A percentile compares a stretch with the other conserved stretches of the same genome.
phyloP scores from a whole-genome alignment of 2,329 filamentous ascomycete genomes.

The Teratosphaeria zuluensis region DNA sequence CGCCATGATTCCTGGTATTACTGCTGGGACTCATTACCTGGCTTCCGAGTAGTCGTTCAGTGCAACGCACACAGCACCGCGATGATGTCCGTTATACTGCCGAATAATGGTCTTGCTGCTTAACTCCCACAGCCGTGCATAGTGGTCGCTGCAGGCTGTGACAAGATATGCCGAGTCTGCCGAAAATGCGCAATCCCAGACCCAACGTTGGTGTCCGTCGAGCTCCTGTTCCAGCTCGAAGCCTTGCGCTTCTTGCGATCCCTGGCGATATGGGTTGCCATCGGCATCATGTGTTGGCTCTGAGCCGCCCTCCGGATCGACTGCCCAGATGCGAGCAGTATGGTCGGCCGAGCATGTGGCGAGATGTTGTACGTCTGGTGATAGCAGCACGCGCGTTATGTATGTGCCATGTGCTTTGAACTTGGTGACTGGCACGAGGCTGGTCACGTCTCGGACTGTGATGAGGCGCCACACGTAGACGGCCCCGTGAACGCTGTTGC shows the following conservation, averaged over 20 bases:
- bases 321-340: conserved; percentile 92
- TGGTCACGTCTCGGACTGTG: conserved; percentile 71
- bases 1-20: not conserved
- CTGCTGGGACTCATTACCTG: conserved; percentile 1
- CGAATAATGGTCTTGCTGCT: conserved; percentile 78
- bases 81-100: conserved; percentile 90
- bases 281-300: not conserved
- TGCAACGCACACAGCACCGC: conserved; percentile 84
- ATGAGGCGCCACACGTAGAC: conserved; percentile 96
- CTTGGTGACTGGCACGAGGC: conserved; percentile 75
- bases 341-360: conserved; percentile 92
- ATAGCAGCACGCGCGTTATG: conserved; percentile 83
- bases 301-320: conserved; percentile 48
- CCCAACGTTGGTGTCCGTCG: conserved; percentile 86
- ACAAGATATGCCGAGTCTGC: conserved; percentile 89
- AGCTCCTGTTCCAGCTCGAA: conserved; percentile 81
- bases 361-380: conserved; percentile 86
- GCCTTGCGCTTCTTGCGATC: conserved; percentile 39
- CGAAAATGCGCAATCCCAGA: conserved; percentile 94
- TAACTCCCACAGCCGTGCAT: conserved; percentile 84
- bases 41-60: conserved; percentile 58
- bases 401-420: conserved; percentile 88
- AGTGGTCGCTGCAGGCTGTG: conserved; percentile 88
- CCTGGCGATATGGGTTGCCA: conserved; percentile 8
- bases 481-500: conserved; percentile 81